Percentiles rank a stretch among this genome's conserved stretches.
Conservation (phyloP, 2,329 filamentous ascomycete genomes). For the Pseudogymnoascus sp. region DNA sequence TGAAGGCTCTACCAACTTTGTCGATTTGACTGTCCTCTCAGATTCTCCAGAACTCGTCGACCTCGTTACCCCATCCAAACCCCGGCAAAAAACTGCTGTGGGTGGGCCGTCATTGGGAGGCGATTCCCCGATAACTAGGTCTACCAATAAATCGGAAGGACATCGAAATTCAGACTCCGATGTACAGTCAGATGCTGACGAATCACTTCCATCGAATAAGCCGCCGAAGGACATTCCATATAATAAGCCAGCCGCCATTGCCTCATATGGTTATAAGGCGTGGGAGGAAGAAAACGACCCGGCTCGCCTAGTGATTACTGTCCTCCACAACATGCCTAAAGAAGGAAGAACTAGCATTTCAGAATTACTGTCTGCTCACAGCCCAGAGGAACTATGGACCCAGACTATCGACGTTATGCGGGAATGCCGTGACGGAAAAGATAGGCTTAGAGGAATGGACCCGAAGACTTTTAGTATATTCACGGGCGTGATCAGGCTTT, state of each 20-base stretch:
- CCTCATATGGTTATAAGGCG: constrained; percentile 15
- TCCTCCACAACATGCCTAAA: constrained; percentile 29
- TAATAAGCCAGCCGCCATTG: constrained; percentile 20
- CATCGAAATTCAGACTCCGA: constrained; percentile 18
- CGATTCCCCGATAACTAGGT: constrained; percentile 11
- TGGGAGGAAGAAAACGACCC: constrained; percentile 21
- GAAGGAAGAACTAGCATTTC: constrained; percentile 11
- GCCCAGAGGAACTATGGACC: constrained; percentile 16
- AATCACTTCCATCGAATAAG: constrained; percentile 11
- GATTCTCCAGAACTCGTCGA: constrained; percentile 15
- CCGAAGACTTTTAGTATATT: constrained; percentile 14
- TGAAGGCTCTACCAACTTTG: constrained; percentile 6
- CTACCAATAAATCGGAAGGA: constrained; percentile 13
- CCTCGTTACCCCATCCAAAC: constrained; percentile 16
- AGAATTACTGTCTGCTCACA: constrained; percentile 14
- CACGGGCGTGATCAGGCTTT: constrained; percentile 21
- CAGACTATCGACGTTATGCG: constrained; percentile 16
- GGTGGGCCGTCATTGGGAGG: background rate
- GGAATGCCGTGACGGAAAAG: background rate
- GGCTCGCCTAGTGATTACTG: constrained; percentile 37
- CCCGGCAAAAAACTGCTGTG: background rate
- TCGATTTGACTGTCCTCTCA: constrained; percentile 21
- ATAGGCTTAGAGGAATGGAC: constrained; percentile 17
- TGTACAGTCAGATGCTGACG: background rate
- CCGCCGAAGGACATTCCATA: constrained; percentile 18